Percentiles rank a stretch among this genome's conserved stretches.
These are phyloP conservation scores for Russula sp. DNA, from an alignment of 768 basidiomycete species.

Conservation along the genomic window DNA sequence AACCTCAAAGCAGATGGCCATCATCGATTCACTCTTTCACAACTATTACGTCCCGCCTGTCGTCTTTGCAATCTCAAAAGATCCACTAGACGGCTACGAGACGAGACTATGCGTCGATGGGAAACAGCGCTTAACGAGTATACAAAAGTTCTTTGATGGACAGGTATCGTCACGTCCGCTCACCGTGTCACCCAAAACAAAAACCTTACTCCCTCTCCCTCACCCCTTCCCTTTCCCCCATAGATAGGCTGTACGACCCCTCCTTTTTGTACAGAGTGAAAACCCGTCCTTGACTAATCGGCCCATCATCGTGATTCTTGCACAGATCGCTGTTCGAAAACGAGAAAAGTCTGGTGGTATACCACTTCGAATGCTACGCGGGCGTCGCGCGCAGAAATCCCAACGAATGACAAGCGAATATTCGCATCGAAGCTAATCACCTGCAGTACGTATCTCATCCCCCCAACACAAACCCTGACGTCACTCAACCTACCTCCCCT, in stretches of 20 bases:
- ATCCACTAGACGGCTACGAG: slow-evolving; percentile 41
- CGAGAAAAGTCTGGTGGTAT: slow-evolving; percentile 63
- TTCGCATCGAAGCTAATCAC: slow-evolving; percentile 58
- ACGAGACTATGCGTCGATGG: slow-evolving; percentile 66
- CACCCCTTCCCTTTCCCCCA: not conserved
- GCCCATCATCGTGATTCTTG: too few relatives aligned
- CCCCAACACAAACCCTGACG: not conserved
- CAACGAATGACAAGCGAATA: slow-evolving; percentile 46
- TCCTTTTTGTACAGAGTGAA: slow-evolving; percentile 28
- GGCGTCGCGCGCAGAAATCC: slow-evolving; percentile 49
- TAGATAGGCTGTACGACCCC: slow-evolving; percentile 54
- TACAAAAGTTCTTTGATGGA: slow-evolving; percentile 71
- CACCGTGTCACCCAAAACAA: not conserved
- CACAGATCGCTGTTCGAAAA: slow-evolving; percentile 53
- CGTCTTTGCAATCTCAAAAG: slow-evolving; percentile 53
- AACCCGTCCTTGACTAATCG: not conserved
- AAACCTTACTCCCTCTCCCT: not conserved
- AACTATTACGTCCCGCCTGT: slow-evolving; percentile 81
- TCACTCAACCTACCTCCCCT: not conserved
- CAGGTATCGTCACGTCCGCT: slow-evolving; percentile 41
- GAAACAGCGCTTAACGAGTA: slow-evolving; percentile 76
- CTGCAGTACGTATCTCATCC: slow-evolving; percentile 46
- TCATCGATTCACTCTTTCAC: slow-evolving; percentile 74
- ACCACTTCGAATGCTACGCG: slow-evolving; percentile 49
- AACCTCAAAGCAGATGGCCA: slow-evolving; percentile 64